Evolutionary conservation across 441 rosid genomes (phyloP), one percentile per base, ranked within the genome.

Genomic region (Macaranga tanarius): DNA sequence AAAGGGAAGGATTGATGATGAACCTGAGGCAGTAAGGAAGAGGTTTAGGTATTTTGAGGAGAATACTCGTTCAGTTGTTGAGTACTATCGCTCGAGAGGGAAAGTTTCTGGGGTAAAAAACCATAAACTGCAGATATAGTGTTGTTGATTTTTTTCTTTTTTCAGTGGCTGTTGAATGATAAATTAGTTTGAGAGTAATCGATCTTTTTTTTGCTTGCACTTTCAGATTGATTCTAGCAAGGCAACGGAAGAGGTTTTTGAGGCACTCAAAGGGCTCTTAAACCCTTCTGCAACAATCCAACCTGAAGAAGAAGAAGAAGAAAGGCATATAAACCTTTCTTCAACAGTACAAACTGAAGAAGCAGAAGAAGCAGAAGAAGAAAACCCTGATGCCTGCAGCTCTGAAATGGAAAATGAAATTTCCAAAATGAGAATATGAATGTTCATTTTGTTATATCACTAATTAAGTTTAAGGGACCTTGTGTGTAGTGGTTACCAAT

Each of bases 1-100:
- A 25, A n/a, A 69, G 78, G 73, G 28, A 44, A 28, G 78, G 5
- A 48, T 50, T 0, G 73, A 75, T 16, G 77, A 75, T 9, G 62
- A 59, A 1, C 1, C 8, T 0, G 34, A 61, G 5, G 11, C 69
- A 1, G 0, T 75, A 0, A 61, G 61, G 47, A 44, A 45, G 57
- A 42, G 77, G 54, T 59, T 68, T 3, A 67, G 0, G 15, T 55
- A 42, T 26, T 75, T 68, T 42, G 7, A 64, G n/a, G 50, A 68
- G 34, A 7, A 28, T 11, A 68, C 77, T 0, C 12, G 54, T 12
- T 73, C 73, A 0, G 65, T 75, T 0, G 23, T 69, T 28, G 22
- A 61, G 1, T 44, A 69, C 11, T 75, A 75, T 10, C 40, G n/a
- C 1, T 5, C 56, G 0, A 61, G 7, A 16, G 69, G 69, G 1